A percentile compares a stretch with the other conserved stretches of the same genome.
Conservation (phyloP, 108 stramenopile genomes). For the Conticribra guillardii region DNA sequence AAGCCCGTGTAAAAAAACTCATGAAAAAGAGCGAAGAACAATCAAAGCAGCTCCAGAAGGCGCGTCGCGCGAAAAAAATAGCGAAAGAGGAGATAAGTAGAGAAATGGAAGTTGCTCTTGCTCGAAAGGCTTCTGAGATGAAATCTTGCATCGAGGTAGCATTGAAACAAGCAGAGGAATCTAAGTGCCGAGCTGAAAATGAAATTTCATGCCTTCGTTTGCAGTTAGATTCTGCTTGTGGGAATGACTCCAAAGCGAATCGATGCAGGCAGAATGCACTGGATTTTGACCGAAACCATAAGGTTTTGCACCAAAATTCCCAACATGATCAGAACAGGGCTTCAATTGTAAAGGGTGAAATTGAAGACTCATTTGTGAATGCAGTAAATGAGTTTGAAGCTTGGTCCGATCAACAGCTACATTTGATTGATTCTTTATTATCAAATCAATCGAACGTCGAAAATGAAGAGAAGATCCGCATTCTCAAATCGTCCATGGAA, state of each 20-base stretch:
- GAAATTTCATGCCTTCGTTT: not conserved
- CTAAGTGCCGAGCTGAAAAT: not conserved
- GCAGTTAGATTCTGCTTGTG: not conserved
- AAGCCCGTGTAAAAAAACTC: not conserved
- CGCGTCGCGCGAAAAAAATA: not conserved
- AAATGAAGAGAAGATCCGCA: not conserved
- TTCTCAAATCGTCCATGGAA: not conserved
- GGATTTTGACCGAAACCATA: no score
- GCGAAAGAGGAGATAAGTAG: not conserved
- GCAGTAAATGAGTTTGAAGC: not conserved
- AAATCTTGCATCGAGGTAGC: no score
- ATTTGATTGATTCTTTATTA: not conserved
- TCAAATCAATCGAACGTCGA: not conserved
- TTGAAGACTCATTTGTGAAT: not conserved
- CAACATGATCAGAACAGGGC: no score
- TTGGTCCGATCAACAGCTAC: not conserved
- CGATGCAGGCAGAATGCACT: not conserved
- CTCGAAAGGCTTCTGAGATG: no score
- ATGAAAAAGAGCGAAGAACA: not conserved
- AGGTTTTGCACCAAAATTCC: no score
- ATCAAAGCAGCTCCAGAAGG: not conserved
- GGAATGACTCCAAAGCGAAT: not conserved
- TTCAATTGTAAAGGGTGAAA: no score
- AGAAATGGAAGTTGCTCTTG: not conserved
- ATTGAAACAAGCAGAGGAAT: not conserved